A percentile compares a stretch with the other conserved stretches of the same genome.
Conservation (phyloP, 1,139 yeast species). For the Pichia sp. region DNA sequence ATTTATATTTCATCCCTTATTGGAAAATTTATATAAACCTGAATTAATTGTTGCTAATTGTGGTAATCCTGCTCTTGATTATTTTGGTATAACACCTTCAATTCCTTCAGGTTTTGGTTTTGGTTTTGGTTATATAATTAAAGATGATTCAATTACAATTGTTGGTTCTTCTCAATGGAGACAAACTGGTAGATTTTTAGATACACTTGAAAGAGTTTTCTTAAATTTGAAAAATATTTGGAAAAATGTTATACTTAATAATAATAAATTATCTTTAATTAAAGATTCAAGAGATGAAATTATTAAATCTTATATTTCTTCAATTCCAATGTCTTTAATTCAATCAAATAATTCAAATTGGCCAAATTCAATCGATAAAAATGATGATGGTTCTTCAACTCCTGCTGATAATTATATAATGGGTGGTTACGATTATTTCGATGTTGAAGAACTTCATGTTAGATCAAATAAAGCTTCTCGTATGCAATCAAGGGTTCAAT, state of each 20-base stretch:
- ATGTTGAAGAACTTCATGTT: constrained; percentile 47
- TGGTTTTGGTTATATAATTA: constrained; percentile 57
- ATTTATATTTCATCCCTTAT: constrained; percentile 30
- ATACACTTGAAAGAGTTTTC: constrained; percentile 55
- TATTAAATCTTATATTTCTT: constrained; percentile 20
- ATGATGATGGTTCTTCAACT: background rate
- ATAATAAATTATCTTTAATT: constrained; percentile 5
- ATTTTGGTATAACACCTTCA: constrained; percentile 75
- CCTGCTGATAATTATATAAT: constrained; percentile 29
- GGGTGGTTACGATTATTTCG: constrained; percentile 74
- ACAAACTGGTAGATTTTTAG: constrained; percentile 61
- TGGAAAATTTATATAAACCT: constrained; percentile 31
- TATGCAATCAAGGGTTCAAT: constrained; percentile 21
- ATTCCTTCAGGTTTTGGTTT: constrained; percentile 69
- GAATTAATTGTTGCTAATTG: constrained; percentile 49
- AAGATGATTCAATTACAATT: constrained; percentile 58
- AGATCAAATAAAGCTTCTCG: constrained; percentile 29
- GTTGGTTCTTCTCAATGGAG: constrained; percentile 62
- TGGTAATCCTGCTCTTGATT: constrained; percentile 68
- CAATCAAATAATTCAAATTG: constrained; percentile 23
- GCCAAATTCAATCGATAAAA: constrained; percentile 3
- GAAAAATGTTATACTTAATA: constrained; percentile 25
- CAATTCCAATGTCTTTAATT: constrained; percentile 28
- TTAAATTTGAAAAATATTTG: constrained; percentile 45
- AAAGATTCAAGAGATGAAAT: constrained; percentile 19